phyloP scores from a whole-genome alignment of 1,139 yeast species.

The Blastobotrys buckinghamii region DNA sequence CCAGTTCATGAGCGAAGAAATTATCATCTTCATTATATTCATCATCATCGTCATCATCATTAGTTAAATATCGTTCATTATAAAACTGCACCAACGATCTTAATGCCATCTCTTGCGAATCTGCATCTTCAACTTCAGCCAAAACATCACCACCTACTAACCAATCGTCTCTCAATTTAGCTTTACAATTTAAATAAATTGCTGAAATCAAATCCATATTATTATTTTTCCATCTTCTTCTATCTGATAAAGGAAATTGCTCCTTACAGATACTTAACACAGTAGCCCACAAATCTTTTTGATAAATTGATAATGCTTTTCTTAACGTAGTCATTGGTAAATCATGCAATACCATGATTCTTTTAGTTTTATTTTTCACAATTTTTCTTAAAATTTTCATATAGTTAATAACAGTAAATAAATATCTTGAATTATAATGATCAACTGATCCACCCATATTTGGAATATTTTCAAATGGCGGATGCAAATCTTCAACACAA shows the following conservation, averaged over 20 bases:
- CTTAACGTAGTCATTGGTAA: conserved; percentile 39
- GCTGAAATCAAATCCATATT: conserved; percentile 93
- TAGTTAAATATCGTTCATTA: conserved; percentile 48
- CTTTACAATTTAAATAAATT: conserved; percentile 68
- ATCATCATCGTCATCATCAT: too few relatives aligned
- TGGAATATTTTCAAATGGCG: background rate
- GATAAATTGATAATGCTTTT: conserved; percentile 43
- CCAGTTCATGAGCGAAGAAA: conserved; percentile 40
- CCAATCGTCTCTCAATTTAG: conserved; percentile 82
- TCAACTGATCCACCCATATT: conserved; percentile 6
- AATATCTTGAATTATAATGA: conserved; percentile 24
- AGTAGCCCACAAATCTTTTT: conserved; percentile 58
- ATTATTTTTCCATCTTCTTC: conserved; percentile 88
- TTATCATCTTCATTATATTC: conserved; percentile 38
- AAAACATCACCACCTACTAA: conserved; percentile 78
- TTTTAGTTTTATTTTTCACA: conserved; percentile 35
- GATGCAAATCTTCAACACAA: background rate
- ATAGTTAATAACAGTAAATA: conserved; percentile 33
- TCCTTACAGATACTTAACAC: conserved; percentile 67
- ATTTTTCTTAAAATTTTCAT: conserved; percentile 33
- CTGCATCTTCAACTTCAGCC: conserved; percentile 67
- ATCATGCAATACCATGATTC: conserved; percentile 39
- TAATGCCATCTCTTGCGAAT: conserved; percentile 80
- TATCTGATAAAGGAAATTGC: conserved; percentile 83
- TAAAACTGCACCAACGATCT: conserved; percentile 77